phyloP scores from a whole-genome alignment of 2,329 filamentous ascomycete species.

The Colletotrichum orbiculare region DNA sequence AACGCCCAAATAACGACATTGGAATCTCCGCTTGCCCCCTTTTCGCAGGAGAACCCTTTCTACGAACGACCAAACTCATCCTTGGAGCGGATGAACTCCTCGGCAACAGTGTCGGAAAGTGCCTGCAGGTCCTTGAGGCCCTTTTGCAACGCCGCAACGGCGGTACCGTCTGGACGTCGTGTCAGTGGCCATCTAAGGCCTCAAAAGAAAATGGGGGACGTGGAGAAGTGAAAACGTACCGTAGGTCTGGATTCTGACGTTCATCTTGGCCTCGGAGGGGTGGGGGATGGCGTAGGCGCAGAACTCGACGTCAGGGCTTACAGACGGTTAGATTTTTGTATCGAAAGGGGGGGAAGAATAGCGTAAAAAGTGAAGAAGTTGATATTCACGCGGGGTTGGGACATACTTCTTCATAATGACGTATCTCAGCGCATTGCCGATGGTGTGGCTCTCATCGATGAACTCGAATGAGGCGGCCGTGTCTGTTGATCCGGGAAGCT shows the following conservation, averaged over 20 bases:
- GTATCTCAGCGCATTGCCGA: conserved; percentile 93
- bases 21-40: neutral
- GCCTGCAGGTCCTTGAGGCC: conserved; percentile 89
- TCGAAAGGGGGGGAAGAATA: neutral
- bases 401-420: conserved; percentile 97
- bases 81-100: conserved; percentile 73
- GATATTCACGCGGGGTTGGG: neutral
- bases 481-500: conserved; percentile 88
- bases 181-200: conserved; percentile 29
- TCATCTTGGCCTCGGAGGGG: conserved; percentile 96
- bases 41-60: conserved; percentile 37
- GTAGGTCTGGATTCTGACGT: conserved; percentile 96
- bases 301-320: conserved; percentile 93
- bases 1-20: neutral
- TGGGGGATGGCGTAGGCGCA: conserved; percentile 98
- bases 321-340: conserved; percentile 12
- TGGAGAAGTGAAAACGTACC: conserved; percentile 64
- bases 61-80: conserved; percentile 51
- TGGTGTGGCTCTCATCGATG: conserved; percentile 90
- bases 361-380: too few relatives aligned
- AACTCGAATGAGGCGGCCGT: conserved; percentile 97
- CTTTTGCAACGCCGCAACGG: conserved; percentile 88
- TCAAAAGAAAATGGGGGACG: neutral
- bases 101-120: conserved; percentile 91
- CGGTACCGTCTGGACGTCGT: conserved; percentile 72